Base-by-base conservation (phyloP, 129 eudicot species). In the Helichrysum umbraculigerum region DNA sequence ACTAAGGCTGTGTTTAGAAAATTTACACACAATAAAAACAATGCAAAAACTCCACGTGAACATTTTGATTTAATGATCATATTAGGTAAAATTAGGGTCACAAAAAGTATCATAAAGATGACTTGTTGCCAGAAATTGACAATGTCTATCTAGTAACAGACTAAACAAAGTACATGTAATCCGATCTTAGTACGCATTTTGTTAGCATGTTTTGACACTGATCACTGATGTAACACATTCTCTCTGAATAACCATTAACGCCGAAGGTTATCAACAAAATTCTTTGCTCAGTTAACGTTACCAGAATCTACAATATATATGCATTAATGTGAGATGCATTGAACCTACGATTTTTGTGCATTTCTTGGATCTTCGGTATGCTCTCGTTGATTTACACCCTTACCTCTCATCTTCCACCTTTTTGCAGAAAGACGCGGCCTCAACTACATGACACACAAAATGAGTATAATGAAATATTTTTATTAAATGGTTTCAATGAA, bases 341-440 rank as follows among this genome's bases (percentile, higher is more conserved):
- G 60, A 73, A 58, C 47, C 81, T 78, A 73, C 19, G 76, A 22
- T 5, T 77, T 74, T 60, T 71, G 76, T 77, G 52, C 67, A 39
- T 79, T 75, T 68, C 81, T 79, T 60, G 47, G 73, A 64, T 70
- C 79, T 78, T 33, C 63, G 0, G 69, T 39, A 42, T 33, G 77
- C 35, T 68, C 84, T 60, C 76, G 68, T 17, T 78, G 67, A 68
- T 68, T 82, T 71, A 34, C 52, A 3, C 22, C 63, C 81, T 81
- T 7, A 30, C 66, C 70, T 42, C 83, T 82, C 70, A 76, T 61
- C 63, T 87, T 89, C 54, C 86, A 90, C 84, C 73, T 85, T 81
- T 87, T 92, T n/a, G 82, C 88, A 65, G 81, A 83, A 20, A 86
- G 81, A 70, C 87, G 84, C 25, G 97, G 96, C 71, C 85, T 89